phyloP scores from a whole-genome alignment of 495 filamentous ascomycete species.

The Xylaria curta region DNA sequence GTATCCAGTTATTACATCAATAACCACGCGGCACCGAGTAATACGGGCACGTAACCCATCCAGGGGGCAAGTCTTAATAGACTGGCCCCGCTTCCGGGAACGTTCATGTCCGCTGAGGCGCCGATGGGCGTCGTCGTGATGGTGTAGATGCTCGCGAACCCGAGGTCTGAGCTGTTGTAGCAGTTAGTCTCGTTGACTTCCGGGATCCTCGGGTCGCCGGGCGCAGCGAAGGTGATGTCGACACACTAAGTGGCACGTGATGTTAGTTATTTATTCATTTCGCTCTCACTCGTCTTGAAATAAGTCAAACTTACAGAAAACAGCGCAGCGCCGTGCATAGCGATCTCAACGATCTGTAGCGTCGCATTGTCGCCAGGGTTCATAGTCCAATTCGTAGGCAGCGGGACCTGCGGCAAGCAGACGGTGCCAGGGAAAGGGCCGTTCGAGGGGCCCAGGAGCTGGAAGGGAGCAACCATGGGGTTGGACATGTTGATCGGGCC shows the following conservation, averaged over 20 bases:
- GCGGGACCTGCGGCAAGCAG: slow-evolving; percentile 89
- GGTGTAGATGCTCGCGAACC: slow-evolving; percentile 78
- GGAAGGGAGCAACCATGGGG: slow-evolving; percentile 81
- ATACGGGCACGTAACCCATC: slow-evolving; percentile 47
- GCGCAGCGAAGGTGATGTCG: slow-evolving; percentile 80
- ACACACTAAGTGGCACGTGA: slow-evolving; percentile 69
- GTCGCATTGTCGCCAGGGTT: slow-evolving; percentile 89
- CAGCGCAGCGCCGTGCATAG: slow-evolving; percentile 85
- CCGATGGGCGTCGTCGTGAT: slow-evolving; percentile 50
- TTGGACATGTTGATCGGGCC: slow-evolving; percentile 87
- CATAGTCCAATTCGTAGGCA: slow-evolving; percentile 74
- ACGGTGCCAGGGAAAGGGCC: slow-evolving; percentile 83
- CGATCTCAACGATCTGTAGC: slow-evolving; percentile 89
- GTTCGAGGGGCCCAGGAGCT: slow-evolving; percentile 82
- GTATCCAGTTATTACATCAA: not conserved
- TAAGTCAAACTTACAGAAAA: slow-evolving; percentile 75
- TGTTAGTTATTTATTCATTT: slow-evolving; percentile 28
- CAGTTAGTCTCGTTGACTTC: slow-evolving; percentile 81
- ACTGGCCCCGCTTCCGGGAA: slow-evolving; percentile 27
- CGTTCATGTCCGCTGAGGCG: slow-evolving; percentile 39
- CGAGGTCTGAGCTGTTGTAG: slow-evolving; percentile 78
- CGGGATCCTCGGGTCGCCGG: slow-evolving; percentile 65
- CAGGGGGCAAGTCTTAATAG: slow-evolving; percentile 28
- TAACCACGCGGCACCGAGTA: slow-evolving; percentile 18
- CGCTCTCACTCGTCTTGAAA: not conserved